Evolutionary conservation across 108 stramenopile species (phyloP), one percentile per base, ranked within the genome.

Genomic region (Hondaea fermentalgiana): DNA sequence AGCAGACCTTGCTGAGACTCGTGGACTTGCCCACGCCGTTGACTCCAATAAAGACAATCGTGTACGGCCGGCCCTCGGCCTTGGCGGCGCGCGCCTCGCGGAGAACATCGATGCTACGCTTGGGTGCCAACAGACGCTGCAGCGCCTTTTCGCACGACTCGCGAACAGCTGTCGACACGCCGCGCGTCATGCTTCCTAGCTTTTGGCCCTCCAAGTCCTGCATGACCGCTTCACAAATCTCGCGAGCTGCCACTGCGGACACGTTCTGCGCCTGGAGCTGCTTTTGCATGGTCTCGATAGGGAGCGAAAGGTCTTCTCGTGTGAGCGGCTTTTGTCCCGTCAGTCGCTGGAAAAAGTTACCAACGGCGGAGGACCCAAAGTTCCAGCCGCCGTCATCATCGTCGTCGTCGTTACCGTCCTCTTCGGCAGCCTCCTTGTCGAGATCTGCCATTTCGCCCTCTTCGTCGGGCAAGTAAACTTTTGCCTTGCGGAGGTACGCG

Each of bases 1-100:
- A 94, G 55, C 88, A 90, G 53, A 94, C 93, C 92, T 94, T 94
- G 44, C 93, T 72, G 21, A 94, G 90, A 14, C 90, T 89, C 35
- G 93, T 94, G 6, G 90, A 90, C 89, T 94, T 94, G 28, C 93
- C 93, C 51, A 94, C 93, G 55, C 98, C 98, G 92, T 98, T 98
- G 89, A 98, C 97, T 17, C 98, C 98, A n/a, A 96, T 94, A 89
- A 97, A 97, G 10, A 96, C 96, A 93, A 98, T 96, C 4, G 95
- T 93, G 90, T 96, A 98, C 8, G 97, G 96, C 58, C 44, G 45
- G 21, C 90, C 91, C 57, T 59, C 83, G 3, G 89, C 91, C 43
- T 28, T 55, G 16, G 91, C 90, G 23, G 58, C 89, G 5, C 55
- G 89, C 19, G 88, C 91, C 44, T 91, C 87, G 49, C 90, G 58